Percentiles rank a stretch among this genome's conserved stretches.
Conservation (phyloP, 345 rosid species). For the Murraya koenigii region DNA sequence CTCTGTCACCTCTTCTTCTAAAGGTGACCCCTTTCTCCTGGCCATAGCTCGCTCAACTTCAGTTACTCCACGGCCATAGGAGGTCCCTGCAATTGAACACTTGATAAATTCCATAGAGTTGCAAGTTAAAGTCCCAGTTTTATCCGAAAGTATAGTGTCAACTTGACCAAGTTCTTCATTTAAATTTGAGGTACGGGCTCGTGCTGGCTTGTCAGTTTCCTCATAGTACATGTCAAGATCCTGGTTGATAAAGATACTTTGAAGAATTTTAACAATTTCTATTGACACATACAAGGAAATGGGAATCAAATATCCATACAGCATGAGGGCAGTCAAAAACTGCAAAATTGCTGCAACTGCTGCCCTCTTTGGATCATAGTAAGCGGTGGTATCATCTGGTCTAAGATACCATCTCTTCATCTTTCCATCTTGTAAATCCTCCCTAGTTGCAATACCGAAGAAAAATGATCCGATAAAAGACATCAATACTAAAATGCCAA, state of each 20-base stretch:
- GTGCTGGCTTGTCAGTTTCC: slow-evolving; percentile 85
- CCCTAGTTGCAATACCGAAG: slow-evolving; percentile 71
- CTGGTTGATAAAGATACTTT: slow-evolving; percentile 84
- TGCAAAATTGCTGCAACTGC: slow-evolving; percentile 57
- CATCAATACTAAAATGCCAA: slow-evolving; percentile 57
- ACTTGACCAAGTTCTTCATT: slow-evolving; percentile 99
- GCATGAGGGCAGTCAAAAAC: slow-evolving; percentile 82
- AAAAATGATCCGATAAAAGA: slow-evolving; percentile 65
- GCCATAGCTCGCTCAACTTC: slow-evolving; percentile 91
- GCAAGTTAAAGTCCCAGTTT: slow-evolving; percentile 95
- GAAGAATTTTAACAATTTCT: slow-evolving; percentile 89
- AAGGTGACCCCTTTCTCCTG: slow-evolving; percentile 53
- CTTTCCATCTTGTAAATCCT: slow-evolving; percentile 58
- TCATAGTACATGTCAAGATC: slow-evolving; percentile 82
- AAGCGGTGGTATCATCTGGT: slow-evolving; percentile 70
- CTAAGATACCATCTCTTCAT: slow-evolving; percentile 97
- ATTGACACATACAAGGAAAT: slow-evolving; percentile 91
- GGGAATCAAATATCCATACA: slow-evolving; percentile 88
- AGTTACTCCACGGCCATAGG: slow-evolving; percentile 82
- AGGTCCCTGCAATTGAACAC: slow-evolving; percentile 77
- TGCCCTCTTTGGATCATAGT: slow-evolving; percentile 65
- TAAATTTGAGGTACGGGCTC: slow-evolving; percentile 92
- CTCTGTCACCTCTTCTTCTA: slow-evolving; percentile 38
- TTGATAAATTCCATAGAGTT: slow-evolving; percentile 96
- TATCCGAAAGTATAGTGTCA: slow-evolving; percentile 83